Evolutionary conservation across 169 alveolate genomes (phyloP), one percentile per base, ranked within the genome.

Genomic region (Cryptosporidium parvum): DNA sequence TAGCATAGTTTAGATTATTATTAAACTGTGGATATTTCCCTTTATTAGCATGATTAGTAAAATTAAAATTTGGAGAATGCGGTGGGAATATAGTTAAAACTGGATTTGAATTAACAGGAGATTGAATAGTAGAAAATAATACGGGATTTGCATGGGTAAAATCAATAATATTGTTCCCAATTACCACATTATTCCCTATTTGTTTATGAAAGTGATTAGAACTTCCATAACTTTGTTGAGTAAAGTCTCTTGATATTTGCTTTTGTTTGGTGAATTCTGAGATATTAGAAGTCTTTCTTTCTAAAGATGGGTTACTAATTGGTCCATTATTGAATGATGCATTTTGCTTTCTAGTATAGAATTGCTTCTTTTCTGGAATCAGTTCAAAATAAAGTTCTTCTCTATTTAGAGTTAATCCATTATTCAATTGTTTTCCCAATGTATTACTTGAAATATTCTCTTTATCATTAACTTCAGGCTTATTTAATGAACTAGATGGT

Each of bases 261-360:
- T 29, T 65, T 65, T 65, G 72, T 26, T 65, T 52, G 0, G 29
- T 0, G 12, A 26, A 23, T 16, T n/a, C 67, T 56, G 67, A 56
- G 7, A 9, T 8, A 26, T 56, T 56, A 6, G 35, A 56, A 0
- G 12, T 26, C 29, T n/a, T 56, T 26, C 67, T 56, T 26, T 56
- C 67, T 21, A 56, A 26, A 26, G 62, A 6, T n/a, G 62, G 67
- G 0, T 56, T 21, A 26, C 67, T 56, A 8, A 52, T 39, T n/a
- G 62, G 33, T 0, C 86, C 86, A 42, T 58, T 73, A 21, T 56
- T 73, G 16, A 73, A 73, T 37, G 86, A 73, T 37, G 33, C 68
- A 31, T 52, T 73, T 35, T 73, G 86, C 31, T 73, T 73, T 39
- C 70, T 29, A 33, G 68, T 73, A 31, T 73, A 73, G 12, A 73